Conservation (phyloP, 2,329 filamentous ascomycete genomes). For the Colletotrichum spaethianum region DNA sequence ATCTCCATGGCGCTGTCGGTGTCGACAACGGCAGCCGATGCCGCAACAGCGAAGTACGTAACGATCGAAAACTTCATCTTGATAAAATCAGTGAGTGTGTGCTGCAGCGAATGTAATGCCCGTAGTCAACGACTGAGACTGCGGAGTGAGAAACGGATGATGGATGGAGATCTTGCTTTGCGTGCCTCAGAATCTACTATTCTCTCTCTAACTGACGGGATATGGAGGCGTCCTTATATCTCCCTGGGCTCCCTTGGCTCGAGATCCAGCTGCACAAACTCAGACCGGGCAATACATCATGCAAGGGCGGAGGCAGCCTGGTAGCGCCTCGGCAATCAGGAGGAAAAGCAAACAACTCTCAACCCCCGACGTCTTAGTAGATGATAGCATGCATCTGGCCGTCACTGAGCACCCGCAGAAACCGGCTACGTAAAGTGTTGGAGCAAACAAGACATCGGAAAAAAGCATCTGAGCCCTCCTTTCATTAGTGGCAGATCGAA, state of each 20-base stretch:
- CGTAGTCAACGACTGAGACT: background rate
- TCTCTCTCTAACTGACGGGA: background rate
- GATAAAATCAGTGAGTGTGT: constrained; percentile 18
- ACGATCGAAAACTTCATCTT: constrained; percentile 58
- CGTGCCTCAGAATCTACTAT: background rate
- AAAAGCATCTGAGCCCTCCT: constrained; percentile 21
- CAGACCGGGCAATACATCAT: constrained; percentile 5
- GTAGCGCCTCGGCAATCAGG: constrained; percentile 29
- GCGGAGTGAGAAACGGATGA: background rate
- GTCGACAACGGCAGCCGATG: constrained; percentile 52
- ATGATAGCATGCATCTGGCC: constrained; percentile 1
- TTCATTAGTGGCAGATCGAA: background rate
- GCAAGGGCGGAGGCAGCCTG: constrained; percentile 16
- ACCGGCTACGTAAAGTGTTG: background rate
- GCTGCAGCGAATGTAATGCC: background rate
- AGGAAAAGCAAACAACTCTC: constrained; percentile 30
- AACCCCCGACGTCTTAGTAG: constrained; percentile 25
- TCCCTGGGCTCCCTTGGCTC: background rate
- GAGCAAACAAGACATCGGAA: background rate
- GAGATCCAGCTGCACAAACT: background rate
- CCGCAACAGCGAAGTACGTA: constrained; percentile 53
- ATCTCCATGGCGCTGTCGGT: background rate
- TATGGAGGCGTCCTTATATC: background rate
- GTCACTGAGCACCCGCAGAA: constrained; percentile 13
- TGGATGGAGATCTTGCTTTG: background rate